Conservation (phyloP, 176 grass and related monocot species). For the Phoenix roebelenii region DNA sequence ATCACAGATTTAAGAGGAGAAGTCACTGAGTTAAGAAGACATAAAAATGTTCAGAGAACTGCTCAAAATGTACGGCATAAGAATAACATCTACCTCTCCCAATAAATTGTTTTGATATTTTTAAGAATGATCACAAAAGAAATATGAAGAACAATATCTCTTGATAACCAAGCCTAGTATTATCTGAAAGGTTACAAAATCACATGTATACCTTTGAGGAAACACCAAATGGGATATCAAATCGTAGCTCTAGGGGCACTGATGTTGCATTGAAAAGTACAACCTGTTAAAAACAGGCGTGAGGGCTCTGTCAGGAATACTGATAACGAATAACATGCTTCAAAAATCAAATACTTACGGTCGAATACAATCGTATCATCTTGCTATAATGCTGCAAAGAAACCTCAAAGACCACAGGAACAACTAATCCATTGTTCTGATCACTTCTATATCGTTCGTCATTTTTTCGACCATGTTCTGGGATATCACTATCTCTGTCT, state of each 20-base stretch:
- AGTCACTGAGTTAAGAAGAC: too few species aligned
- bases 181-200: too few species aligned
- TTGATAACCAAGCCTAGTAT: too few species aligned
- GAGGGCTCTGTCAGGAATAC: too few species aligned
- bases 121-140: too few species aligned
- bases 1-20: too few species aligned
- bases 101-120: too few species aligned
- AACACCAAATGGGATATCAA: slow-evolving; percentile 93
- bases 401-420: slow-evolving; percentile 93
- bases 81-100: too few species aligned
- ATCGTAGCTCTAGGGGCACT: slow-evolving; percentile 72
- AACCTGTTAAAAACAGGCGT: slow-evolving; percentile 28
- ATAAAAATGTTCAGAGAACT: too few species aligned
- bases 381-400: slow-evolving; percentile 96
- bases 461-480: slow-evolving; percentile 23
- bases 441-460: slow-evolving; percentile 7
- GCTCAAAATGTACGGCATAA: too few species aligned
- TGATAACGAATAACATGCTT: too few species aligned
- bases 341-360: slow-evolving; percentile 29
- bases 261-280: slow-evolving; percentile 84
- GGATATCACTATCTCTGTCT: slow-evolving; percentile 33
- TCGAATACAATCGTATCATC: slow-evolving; percentile 75
- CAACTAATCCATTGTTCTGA: slow-evolving; percentile 45
- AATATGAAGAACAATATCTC: too few species aligned
- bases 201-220: slow-evolving; percentile 59